Base-by-base conservation (phyloP, 768 basidiomycete genomes). In the Kwoniella shandongensis region DNA sequence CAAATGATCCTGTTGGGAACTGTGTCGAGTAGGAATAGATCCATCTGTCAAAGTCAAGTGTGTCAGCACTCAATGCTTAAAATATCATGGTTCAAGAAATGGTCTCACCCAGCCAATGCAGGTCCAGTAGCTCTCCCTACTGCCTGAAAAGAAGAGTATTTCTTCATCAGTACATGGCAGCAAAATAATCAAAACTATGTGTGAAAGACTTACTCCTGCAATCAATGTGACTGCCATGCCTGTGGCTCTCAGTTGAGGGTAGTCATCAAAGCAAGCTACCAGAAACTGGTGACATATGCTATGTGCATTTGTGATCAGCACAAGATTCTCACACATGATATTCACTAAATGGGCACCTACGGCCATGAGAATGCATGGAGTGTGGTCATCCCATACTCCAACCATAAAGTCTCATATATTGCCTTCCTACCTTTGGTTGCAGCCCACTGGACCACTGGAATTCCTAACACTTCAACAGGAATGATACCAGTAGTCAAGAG, bases 1-100 rank as follows among this genome's bases (percentile, higher is more conserved):
- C 62, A 23, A 65, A 40, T 3, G 61, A 53, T 2, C 57, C 62
- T 18, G 59, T 32, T 22, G 54, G 46, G 44, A 50, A 72, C 35
- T 57, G 35, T n/a, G 70, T 72, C 6, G 70, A 66, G 3, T 64
- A 51, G 15, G 70, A 72, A 53, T 51, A 72, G 1, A 72, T 26
- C 66, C 67, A 68, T 36, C 65, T 61, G 47, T 3, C 25, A 7
- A n/a, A 22, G 11, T 10, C 10, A 22, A 5, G 25, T 10, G 10
- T 23, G 39, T n/a, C 25, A n/a, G 18, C 18, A 39, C 6, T n/a
- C n/a, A n/a, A n/a, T n/a, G n/a, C n/a, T n/a, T 3, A 0, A 8
- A 30, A 23, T 50, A 13, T 17, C 32, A 10, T 38, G 8, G 47
- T 52, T 44, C 22, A 67, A 55, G 65, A 65, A 12, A 63, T 38